Evolutionary conservation across 495 filamentous ascomycete genomes (phyloP), one percentile per base, ranked within the genome.

Genomic region (Bryoglossum gracile): DNA sequence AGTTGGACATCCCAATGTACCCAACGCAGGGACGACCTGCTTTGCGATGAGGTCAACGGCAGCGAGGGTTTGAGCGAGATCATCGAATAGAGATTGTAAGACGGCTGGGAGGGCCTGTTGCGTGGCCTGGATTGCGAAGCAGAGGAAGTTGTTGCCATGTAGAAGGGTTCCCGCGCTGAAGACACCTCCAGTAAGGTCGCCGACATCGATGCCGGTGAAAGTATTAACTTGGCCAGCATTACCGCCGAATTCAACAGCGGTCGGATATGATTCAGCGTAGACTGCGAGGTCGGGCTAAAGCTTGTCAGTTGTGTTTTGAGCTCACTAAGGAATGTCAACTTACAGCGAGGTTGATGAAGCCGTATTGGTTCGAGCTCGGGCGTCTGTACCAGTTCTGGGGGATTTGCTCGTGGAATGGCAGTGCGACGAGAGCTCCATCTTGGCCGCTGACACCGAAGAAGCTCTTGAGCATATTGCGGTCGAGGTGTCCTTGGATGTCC

Each of bases 191-290:
- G 74, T 79, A 22, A 81, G 30, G 32, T 69, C 58, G 0, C 57
- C 58, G 4, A 70, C 40, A 51, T 80, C 65, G 41, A 80, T 47
- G n/a, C 70, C 68, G n/a, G 65, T 62, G 58, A 79, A 82, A 34
- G 68, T 69, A 60, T 82, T 71, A 5, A 73, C 65, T 0, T 57
- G 65, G 6, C 75, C 75, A 4, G 66, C 67, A 58, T 82, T 82
- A 32, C 78, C 76, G 32, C 78, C 79, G 25, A 78, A 51, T 28
- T 60, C 63, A 32, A 62, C 43, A 45, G 64, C 41, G 17, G 55
- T 23, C 0, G 60, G 45, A 19, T 48, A 48, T 1, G 16, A 60
- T 5, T n/a, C n/a, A n/a, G 35, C 59, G 54, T 45, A 69, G 55
- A 58, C 59, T 39, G 61, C 56, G 48, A 70, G 2, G 18, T 38